These are phyloP conservation scores for Conoideocrella luteorostrata DNA, from an alignment of 2,329 filamentous ascomycete species.

Conservation along the genomic window DNA sequence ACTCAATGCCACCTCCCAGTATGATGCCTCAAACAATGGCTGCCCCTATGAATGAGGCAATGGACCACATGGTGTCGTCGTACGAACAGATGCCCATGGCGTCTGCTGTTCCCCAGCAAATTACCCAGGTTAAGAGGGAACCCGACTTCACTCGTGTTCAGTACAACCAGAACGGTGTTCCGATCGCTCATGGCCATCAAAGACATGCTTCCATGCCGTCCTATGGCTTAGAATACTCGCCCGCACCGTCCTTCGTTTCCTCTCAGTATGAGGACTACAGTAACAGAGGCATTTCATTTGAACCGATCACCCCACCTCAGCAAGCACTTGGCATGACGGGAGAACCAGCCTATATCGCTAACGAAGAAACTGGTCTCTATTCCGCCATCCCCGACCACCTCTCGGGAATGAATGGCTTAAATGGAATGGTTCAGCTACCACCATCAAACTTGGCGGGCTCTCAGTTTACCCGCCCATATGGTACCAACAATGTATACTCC, in stretches of 20 bases:
- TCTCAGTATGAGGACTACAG: conserved; percentile 98
- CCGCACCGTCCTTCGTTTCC: conserved; percentile 95
- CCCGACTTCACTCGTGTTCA: conserved; percentile 74
- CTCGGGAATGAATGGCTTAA: conserved; percentile 64
- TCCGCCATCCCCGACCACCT: conserved; percentile 88
- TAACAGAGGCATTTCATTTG: conserved; percentile 90
- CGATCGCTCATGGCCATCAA: conserved; percentile 76
- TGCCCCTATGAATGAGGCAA: conserved; percentile 53
- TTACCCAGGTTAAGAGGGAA: conserved; percentile 74
- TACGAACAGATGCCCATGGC: conserved; percentile 66
- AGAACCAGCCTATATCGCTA: conserved; percentile 95
- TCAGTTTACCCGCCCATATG: conserved; percentile 71
- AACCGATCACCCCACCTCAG: conserved; percentile 93
- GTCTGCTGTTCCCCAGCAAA: conserved; percentile 59
- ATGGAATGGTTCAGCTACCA: conserved; percentile 85
- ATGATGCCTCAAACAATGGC: conserved; percentile 58
- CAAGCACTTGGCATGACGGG: conserved; percentile 73
- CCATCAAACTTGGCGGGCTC: conserved; percentile 75
- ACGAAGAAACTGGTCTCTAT: conserved; percentile 95
- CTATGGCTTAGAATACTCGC: conserved; percentile 92
- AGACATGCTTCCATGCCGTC: conserved; percentile 98
- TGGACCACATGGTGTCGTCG: conserved; percentile 68
- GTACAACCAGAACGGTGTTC: conserved; percentile 88
- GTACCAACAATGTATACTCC: conserved; percentile 76
- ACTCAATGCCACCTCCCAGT: conserved; percentile 87